Conservation (phyloP, 169 alveolate species). For the Plasmodium cynomolgi region DNA sequence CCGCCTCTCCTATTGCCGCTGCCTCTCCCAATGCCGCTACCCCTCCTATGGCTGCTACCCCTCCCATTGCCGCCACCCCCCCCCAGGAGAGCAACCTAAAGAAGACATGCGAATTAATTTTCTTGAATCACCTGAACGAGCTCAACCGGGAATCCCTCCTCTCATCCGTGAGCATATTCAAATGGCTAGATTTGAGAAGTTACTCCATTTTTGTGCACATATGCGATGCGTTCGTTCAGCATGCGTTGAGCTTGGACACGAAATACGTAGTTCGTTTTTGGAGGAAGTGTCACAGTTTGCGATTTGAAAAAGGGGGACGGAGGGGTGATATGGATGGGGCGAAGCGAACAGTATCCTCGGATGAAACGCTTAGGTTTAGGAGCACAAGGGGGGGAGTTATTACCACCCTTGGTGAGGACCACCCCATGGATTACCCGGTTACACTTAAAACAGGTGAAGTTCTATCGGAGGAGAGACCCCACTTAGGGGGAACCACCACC, state of each 20-base stretch:
- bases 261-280: conserved; percentile 42
- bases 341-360: not conserved
- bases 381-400: not conserved
- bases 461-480: not conserved
- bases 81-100: not conserved
- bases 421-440: not conserved
- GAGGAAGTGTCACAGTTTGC: conserved; percentile 51
- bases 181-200: conserved; percentile 35
- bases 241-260: not conserved
- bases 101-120: conserved; percentile 15
- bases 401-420: not conserved
- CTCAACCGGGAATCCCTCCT: conserved; percentile 7
- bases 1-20: not conserved
- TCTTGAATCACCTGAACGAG: conserved; percentile 45
- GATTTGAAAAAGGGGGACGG: conserved; percentile 1
- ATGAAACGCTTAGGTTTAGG: not conserved
- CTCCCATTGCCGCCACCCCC: not conserved
- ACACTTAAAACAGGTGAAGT: not conserved
- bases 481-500: not conserved
- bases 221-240: conserved; percentile 37
- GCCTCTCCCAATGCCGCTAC: not conserved
- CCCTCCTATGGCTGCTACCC: not conserved
- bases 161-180: conserved; percentile 19
- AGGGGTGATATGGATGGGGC: not conserved
- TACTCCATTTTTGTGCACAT: conserved; percentile 32